Evolutionary conservation across 2,329 filamentous ascomycete genomes (phyloP).

Genomic region (Leptographium wingfieldii): DNA sequence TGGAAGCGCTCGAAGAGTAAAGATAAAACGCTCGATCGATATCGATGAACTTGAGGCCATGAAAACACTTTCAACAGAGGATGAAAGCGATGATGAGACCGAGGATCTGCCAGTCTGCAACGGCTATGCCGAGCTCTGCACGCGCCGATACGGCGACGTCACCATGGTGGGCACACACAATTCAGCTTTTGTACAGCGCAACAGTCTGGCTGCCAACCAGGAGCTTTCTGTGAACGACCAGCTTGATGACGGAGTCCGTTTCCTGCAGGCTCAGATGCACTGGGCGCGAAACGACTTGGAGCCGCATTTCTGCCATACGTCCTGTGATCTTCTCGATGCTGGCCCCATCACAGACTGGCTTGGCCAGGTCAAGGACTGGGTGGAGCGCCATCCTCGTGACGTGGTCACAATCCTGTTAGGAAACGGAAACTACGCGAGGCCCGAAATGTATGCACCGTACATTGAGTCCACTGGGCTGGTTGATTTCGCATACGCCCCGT

Average conservation of each 20-base stretch:
- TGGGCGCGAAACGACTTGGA: constrained; percentile 26
- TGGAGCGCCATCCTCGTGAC: constrained; percentile 66
- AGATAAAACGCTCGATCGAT: neutral
- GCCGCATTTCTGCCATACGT: constrained; percentile 73
- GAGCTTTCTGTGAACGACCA: constrained; percentile 53
- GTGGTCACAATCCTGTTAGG: constrained; percentile 78
- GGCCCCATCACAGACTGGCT: constrained; percentile 70
- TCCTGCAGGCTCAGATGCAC: constrained; percentile 52
- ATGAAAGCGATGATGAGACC: neutral
- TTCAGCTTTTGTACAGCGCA: constrained; percentile 58
- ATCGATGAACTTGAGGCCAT: neutral
- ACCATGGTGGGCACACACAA: constrained; percentile 71
- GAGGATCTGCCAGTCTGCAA: constrained; percentile 42
- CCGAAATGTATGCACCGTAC: constrained; percentile 51
- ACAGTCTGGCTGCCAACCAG: constrained; percentile 69
- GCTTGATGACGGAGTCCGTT: constrained; percentile 62
- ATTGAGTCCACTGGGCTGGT: constrained; percentile 61
- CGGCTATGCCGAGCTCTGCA: constrained; percentile 64
- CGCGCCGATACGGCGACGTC: constrained; percentile 67
- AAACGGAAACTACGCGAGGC: constrained; percentile 62
- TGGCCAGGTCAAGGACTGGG: constrained; percentile 55
- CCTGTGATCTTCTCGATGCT: constrained; percentile 68
- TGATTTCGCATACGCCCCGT: constrained; percentile 61
- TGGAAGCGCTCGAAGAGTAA: too few relatives aligned
- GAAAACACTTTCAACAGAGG: neutral